Base-by-base conservation (phyloP, 108 stramenopile genomes). In the Cyclotella choctawhatcheeana region DNA sequence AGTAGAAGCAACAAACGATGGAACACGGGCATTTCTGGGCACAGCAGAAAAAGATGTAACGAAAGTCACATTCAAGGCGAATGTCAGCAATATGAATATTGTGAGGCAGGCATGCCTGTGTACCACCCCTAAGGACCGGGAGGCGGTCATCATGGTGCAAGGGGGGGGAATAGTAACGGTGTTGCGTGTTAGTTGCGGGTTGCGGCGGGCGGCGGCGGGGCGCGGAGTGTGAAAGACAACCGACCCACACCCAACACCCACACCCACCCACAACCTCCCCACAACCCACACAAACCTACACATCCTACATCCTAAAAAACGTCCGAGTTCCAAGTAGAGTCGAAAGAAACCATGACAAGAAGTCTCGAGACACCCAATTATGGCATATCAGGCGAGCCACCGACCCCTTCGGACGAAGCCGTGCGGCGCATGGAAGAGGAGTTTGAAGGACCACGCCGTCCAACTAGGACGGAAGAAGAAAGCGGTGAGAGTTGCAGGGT, bases 401-500 rank as follows among this genome's bases (percentile, higher is more conserved):
- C 16, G 14, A 56, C 4, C 30, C 29, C 10, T 56, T 30, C 29
- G n/a, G 55, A 30, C 29, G 30, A 30, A 17, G 29, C 22, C 51
- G 24, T 52, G 10, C n/a, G 51, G 22, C 51, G 30, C 13, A 17
- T 56, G 10, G 29, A 56, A 31, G 55, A 27, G 12, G 17, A 14
- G 13, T 27, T 12, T 10, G 30, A 14, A n/a, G 29, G 55, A 12
- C 63, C 27, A 2, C 5, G 25, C 44, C 44, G 25, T 32, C 1
- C n/a, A 17, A 8, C 44, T 12, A 64, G 45, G 26, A 32, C 44
- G 22, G 26, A 13, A 10, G 63, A 64, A 31, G 63, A 64, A 29
- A 44, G 63, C 27, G 63, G 63, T 64, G 25, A 31, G 63, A 48
- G 5, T 26, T 30, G 8, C 12, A 59, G 4, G 4, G 4, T 33